Evolutionary conservation across 2,329 filamentous ascomycete species (phyloP).

Genomic region (Verticillium tricorpus): DNA sequence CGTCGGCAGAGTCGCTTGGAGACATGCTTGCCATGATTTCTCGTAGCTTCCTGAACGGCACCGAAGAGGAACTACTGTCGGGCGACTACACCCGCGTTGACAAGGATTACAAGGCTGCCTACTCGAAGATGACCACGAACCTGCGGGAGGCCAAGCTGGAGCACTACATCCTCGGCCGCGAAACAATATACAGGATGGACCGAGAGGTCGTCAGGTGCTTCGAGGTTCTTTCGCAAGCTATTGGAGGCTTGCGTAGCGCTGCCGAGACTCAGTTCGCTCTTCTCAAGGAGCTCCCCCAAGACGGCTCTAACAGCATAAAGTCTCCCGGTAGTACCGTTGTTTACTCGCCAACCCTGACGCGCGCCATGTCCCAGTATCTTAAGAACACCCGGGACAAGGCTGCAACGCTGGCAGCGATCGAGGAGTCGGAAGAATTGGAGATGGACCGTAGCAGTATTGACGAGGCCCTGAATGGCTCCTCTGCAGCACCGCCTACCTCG

Average conservation of each 20-base stretch:
- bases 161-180: conserved; percentile 76
- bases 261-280: conserved; percentile 85
- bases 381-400: conserved; percentile 40
- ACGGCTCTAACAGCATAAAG: conserved; percentile 21
- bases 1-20: conserved; percentile 69
- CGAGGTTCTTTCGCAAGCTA: conserved; percentile 79
- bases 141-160: conserved; percentile 85
- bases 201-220: conserved; percentile 78
- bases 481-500: conserved; percentile 13
- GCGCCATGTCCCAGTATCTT: conserved; percentile 24
- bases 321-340: conserved; percentile 24
- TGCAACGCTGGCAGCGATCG: conserved; percentile 52
- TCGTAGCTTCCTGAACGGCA: conserved; percentile 76
- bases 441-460: conserved; percentile 28
- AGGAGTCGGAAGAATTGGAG: conserved; percentile 58
- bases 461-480: conserved; percentile 14
- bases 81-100: conserved; percentile 59
- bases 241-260: conserved; percentile 86
- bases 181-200: conserved; percentile 74
- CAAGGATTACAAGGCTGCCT: conserved; percentile 60
- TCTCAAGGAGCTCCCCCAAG: conserved; percentile 56
- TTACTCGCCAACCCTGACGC: conserved; percentile 24
- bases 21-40: conserved; percentile 81
- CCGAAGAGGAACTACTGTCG: conserved; percentile 70
- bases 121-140: conserved; percentile 68